Percentiles rank a stretch among this genome's conserved stretches.
phyloP scores from a whole-genome alignment of 1,284 basidiomycete genomes.

The Cutaneotrichosporon curvatum region DNA sequence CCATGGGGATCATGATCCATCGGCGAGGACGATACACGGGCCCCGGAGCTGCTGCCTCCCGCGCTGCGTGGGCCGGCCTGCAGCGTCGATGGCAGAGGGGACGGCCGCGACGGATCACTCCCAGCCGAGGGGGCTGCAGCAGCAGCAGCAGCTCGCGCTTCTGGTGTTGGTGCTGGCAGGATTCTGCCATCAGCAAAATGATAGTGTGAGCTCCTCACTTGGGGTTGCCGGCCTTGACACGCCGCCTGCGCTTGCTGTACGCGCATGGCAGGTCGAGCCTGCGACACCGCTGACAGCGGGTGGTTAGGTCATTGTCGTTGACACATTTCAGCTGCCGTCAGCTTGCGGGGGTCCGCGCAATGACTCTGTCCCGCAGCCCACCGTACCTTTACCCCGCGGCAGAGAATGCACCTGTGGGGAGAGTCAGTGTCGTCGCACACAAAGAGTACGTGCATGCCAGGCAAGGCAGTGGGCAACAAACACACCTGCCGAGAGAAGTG shows the following conservation, averaged over 20 bases:
- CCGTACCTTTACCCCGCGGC: constrained; percentile 5
- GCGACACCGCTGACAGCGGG: constrained; percentile 3
- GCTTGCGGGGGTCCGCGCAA: neutral
- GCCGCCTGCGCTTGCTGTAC: constrained; percentile 4
- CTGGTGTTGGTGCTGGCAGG: neutral
- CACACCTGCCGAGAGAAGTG: too few species aligned
- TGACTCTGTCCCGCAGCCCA: too few species aligned
- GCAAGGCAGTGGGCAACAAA: too few species aligned
- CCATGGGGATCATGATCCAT: too few species aligned
- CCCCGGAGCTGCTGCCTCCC: too few species aligned
- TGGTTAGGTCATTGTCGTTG: neutral
- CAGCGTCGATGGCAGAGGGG: too few species aligned
- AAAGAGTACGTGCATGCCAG: too few species aligned
- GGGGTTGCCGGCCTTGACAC: neutral
- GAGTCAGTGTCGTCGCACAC: neutral
- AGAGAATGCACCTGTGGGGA: constrained; percentile 5
- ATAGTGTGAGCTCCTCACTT: neutral
- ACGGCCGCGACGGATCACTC: too few species aligned
- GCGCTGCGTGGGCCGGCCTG: too few species aligned
- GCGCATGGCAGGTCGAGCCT: constrained; percentile 4
- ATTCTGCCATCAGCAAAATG: neutral
- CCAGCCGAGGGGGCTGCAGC: too few species aligned
- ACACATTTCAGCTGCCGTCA: constrained; percentile 2
- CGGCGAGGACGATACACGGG: too few species aligned
- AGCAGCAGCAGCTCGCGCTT: too few species aligned